These are phyloP conservation scores for Dryas octopetala DNA, from an alignment of 306 rosid genomes.

Conservation along the genomic window DNA sequence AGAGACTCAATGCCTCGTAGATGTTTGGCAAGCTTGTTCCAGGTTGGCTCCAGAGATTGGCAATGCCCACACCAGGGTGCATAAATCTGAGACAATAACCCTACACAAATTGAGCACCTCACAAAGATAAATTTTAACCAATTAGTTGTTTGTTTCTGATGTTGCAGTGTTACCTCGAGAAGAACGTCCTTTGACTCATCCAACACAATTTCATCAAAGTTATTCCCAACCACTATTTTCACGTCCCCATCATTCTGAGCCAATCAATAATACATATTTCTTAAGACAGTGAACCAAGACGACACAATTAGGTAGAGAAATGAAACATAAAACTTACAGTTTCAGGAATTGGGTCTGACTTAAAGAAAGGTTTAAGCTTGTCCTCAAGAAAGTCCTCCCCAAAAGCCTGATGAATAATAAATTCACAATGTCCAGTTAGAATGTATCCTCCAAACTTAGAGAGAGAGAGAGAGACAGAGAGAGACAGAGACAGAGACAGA, in stretches of 20 bases:
- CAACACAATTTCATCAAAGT: slow-evolving; percentile 87
- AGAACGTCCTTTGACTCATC: slow-evolving; percentile 98
- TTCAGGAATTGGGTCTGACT: slow-evolving; percentile 92
- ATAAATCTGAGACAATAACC: slow-evolving; percentile 59
- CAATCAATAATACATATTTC: slow-evolving; percentile 7
- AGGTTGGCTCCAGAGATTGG: slow-evolving; percentile 88
- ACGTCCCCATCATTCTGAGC: slow-evolving; percentile 83
- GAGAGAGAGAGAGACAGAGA: background rate
- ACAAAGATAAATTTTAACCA: slow-evolving; percentile 17
- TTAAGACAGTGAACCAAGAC: slow-evolving; percentile 24
- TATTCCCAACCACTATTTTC: slow-evolving; percentile 88
- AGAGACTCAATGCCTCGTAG: slow-evolving; percentile 72
- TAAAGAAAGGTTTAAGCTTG: slow-evolving; percentile 86
- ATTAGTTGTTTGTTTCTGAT: background rate
- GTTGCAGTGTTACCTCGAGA: slow-evolving; percentile 66
- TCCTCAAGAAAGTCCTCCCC: slow-evolving; percentile 87
- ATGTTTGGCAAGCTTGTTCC: slow-evolving; percentile 90
- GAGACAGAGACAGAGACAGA: slow-evolving; percentile 13
- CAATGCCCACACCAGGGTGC: slow-evolving; percentile 99
- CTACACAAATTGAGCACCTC: slow-evolving; percentile 20
- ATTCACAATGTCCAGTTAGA: slow-evolving; percentile 25
- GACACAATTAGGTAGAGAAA: slow-evolving; percentile 23
- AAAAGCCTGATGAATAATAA: slow-evolving; percentile 53
- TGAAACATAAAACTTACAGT: slow-evolving; percentile 50
- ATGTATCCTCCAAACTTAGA: slow-evolving; percentile 8